Conservation (phyloP, 345 rosid species). For the Corymbia maculata region DNA sequence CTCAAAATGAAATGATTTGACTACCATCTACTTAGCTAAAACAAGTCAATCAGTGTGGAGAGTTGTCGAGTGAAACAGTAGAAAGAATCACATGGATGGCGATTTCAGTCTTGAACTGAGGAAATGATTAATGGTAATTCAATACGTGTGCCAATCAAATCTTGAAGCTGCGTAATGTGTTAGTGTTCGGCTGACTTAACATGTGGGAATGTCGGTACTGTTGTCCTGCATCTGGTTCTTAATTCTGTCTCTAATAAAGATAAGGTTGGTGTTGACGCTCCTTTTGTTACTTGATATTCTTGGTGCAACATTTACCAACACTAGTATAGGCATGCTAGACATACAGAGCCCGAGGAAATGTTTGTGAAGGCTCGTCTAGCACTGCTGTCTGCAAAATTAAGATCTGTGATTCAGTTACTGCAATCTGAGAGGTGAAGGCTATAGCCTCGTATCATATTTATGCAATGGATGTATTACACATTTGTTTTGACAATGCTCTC, state of each 20-base stretch:
- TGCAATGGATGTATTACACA: not conserved
- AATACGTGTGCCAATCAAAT: not conserved
- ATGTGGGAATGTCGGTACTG: not conserved
- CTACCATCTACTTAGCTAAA: not conserved
- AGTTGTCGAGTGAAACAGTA: not conserved
- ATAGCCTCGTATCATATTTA: rapidly evolving
- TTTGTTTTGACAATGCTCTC: not conserved
- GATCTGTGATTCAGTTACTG: not conserved
- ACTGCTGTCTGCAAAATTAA: not conserved
- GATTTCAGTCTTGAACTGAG: not conserved
- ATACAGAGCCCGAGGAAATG: not conserved
- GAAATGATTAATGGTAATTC: not conserved
- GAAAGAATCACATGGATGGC: not conserved
- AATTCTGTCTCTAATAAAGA: not conserved
- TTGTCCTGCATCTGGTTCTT: not conserved
- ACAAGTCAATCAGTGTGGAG: not conserved
- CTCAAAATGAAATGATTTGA: not conserved
- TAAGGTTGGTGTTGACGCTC: too few relatives aligned
- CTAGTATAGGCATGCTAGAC: not conserved
- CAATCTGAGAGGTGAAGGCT: not conserved
- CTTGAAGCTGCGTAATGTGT: not conserved
- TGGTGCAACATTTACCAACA: not conserved
- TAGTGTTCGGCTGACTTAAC: not conserved
- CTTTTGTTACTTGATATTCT: not conserved
- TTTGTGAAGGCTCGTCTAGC: not conserved